Percentiles rank a stretch among this genome's conserved stretches.
Evolutionary conservation across 2,329 filamentous ascomycete species (phyloP).

Genomic region (Xylaria polymorpha): DNA sequence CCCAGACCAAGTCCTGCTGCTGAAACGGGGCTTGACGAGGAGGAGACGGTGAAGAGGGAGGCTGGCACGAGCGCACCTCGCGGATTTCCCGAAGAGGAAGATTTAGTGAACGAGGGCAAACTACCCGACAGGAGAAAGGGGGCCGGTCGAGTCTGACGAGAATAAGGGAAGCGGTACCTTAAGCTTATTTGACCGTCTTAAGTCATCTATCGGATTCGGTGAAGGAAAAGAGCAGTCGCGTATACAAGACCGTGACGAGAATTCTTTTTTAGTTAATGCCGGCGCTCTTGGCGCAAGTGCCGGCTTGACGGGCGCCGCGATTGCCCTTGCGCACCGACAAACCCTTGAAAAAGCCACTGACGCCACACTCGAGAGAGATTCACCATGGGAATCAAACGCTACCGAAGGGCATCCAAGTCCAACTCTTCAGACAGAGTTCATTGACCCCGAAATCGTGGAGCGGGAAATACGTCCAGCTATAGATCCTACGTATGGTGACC

Average conservation of each 20-base stretch:
- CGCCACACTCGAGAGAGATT: conserved; percentile 56
- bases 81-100: conserved; percentile 48
- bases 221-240: conserved; percentile 49
- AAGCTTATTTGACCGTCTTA: conserved; percentile 63
- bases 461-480: conserved; percentile 72
- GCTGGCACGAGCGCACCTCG: conserved; percentile 54
- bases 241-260: conserved; percentile 54
- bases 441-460: conserved; percentile 69
- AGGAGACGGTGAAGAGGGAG: conserved; percentile 52
- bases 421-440: conserved; percentile 51
- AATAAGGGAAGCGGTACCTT: conserved; percentile 56
- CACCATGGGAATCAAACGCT: conserved; percentile 42
- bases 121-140: not conserved
- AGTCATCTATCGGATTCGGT: conserved; percentile 54
- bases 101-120: conserved; percentile 48
- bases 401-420: conserved; percentile 40
- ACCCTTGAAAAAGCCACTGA: conserved; percentile 61
- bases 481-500: conserved; percentile 73
- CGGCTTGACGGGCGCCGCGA: conserved; percentile 67
- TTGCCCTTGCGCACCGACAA: conserved; percentile 55
- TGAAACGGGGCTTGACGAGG: conserved; percentile 38
- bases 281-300: conserved; percentile 76
- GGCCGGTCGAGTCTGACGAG: conserved; percentile 46
- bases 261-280: conserved; percentile 80
- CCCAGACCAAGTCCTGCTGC: conserved; percentile 35